Percentiles rank a stretch among this genome's conserved stretches.
Conservation (phyloP, 345 rosid species). For the Pistacia vera region DNA sequence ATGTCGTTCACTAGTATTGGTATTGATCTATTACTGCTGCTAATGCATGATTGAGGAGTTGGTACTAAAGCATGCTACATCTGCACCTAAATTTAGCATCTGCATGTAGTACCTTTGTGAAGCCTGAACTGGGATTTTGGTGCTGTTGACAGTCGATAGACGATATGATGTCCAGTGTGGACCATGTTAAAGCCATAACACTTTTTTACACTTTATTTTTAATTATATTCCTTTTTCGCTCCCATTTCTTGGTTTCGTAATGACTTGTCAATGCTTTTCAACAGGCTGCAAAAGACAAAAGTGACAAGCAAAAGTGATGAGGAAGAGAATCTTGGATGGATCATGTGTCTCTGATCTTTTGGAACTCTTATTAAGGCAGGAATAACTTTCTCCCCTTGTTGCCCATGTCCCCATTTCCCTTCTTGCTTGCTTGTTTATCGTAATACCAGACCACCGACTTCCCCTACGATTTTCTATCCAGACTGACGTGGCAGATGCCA, state of each 20-base stretch:
- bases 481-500: no score
- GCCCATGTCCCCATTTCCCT: background rate
- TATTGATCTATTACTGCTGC: no score
- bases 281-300: slow-evolving; percentile 22
- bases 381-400: background rate
- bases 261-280: background rate
- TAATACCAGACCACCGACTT: no score
- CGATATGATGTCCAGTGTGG: background rate
- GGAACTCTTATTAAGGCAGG: background rate
- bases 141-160: background rate
- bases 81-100: no score
- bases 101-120: background rate
- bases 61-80: no score
- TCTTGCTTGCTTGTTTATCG: background rate
- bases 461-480: no score
- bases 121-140: background rate
- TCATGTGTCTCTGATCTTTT: background rate
- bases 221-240: background rate
- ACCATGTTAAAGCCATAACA: background rate
- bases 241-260: background rate
- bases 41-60: no score
- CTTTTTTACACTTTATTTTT: background rate
- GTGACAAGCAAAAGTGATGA: background rate
- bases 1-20: no score
- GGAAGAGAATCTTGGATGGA: slow-evolving; percentile 4